Percentiles rank a stretch among this genome's conserved stretches.
Conservation (phyloP, 208 protist genomes). For the Acanthamoeba sp. region DNA sequence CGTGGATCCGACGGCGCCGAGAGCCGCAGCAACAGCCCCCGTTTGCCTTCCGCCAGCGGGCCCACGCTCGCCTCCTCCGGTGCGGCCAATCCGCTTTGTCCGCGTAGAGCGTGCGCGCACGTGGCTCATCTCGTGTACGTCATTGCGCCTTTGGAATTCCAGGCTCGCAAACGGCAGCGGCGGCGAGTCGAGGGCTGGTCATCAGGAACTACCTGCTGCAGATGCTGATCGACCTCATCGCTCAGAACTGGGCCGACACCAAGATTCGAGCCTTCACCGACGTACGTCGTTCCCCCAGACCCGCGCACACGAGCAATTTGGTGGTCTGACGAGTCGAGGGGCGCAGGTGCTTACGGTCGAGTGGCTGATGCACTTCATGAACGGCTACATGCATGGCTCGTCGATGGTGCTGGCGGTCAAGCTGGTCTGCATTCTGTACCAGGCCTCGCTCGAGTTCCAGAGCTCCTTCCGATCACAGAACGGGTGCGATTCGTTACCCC, state of each 20-base stretch:
- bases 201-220: conserved; percentile 58
- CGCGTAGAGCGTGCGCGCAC: not conserved
- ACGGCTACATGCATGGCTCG: conserved; percentile 68
- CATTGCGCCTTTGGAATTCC: too few species aligned
- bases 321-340: not conserved
- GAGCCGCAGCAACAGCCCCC: conserved; percentile 5
- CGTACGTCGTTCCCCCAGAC: not conserved
- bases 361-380: conserved; percentile 72
- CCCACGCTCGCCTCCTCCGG: not conserved
- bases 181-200: conserved; percentile 3
- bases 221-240: conserved; percentile 67
- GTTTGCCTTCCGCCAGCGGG: not conserved
- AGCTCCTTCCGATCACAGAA: conserved; percentile 52
- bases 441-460: conserved; percentile 65
- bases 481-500: not conserved
- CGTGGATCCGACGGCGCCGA: not conserved
- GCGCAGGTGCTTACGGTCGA: conserved; percentile 51
- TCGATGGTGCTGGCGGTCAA: conserved; percentile 67
- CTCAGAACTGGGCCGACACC: conserved; percentile 35
- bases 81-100: not conserved
- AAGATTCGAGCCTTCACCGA: conserved; percentile 59
- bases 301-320: not conserved
- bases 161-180: not conserved
- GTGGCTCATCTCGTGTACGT: too few species aligned
- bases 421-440: conserved; percentile 46